These are phyloP conservation scores for Hemileccinum rubropunctum DNA, from an alignment of 768 basidiomycete genomes.

Conservation along the genomic window DNA sequence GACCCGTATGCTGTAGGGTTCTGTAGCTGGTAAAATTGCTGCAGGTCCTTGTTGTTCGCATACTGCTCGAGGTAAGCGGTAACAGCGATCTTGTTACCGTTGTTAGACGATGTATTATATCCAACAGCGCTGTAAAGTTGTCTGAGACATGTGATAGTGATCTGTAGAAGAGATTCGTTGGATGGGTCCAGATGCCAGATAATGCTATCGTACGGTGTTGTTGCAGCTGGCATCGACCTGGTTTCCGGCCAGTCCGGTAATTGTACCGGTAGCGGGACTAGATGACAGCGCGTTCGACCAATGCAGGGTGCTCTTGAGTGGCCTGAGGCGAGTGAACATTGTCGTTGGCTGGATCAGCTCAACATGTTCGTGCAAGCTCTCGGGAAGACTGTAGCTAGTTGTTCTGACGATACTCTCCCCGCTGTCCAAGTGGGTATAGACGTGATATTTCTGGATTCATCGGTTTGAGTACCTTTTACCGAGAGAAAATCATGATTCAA, in stretches of 20 bases:
- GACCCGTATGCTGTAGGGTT: slow-evolving; percentile 47
- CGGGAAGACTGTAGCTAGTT: slow-evolving; percentile 66
- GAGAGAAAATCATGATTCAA: slow-evolving; percentile 10
- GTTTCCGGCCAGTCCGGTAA: slow-evolving; percentile 32
- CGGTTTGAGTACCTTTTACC: background rate
- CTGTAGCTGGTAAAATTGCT: slow-evolving; percentile 48
- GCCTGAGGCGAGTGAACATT: slow-evolving; percentile 29
- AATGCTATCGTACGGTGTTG: slow-evolving; percentile 18
- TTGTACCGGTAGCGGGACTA: slow-evolving; percentile 10
- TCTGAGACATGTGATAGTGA: slow-evolving; percentile 53
- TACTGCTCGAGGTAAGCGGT: slow-evolving; percentile 43
- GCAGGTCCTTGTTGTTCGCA: slow-evolving; percentile 39
- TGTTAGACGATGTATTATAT: slow-evolving; percentile 40
- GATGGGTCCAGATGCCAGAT: background rate
- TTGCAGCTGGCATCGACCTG: slow-evolving; percentile 51
- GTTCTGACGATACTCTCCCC: slow-evolving; percentile 61
- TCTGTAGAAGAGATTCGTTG: slow-evolving; percentile 13
- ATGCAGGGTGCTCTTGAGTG: slow-evolving; percentile 41
- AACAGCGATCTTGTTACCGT: slow-evolving; percentile 52
- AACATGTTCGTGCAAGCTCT: slow-evolving; percentile 53
- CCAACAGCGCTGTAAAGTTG: slow-evolving; percentile 53
- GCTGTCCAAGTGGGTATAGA: slow-evolving; percentile 53
- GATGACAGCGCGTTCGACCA: slow-evolving; percentile 17
- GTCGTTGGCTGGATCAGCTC: slow-evolving; percentile 71
- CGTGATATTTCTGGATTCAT: slow-evolving; percentile 64